Base-by-base conservation (phyloP, 768 basidiomycete genomes). In the Xerocomellus amylosporus region DNA sequence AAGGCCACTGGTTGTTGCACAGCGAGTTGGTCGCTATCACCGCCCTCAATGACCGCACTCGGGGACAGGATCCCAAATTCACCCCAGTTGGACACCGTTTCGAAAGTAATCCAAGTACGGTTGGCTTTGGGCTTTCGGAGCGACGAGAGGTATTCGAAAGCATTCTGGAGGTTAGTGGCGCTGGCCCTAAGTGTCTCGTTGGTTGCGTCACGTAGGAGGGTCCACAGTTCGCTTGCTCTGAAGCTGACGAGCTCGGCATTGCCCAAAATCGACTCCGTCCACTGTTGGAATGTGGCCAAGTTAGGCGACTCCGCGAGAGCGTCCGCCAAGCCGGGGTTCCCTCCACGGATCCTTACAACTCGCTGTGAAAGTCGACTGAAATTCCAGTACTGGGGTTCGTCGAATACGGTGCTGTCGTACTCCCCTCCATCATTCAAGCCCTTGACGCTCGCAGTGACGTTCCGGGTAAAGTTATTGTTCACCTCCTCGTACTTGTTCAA, bases 381-480 rank as follows among this genome's bases (percentile, higher is more conserved):
- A 19, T 22, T 39, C 43, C 19, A 28, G 15, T 47, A 47, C 20
- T 55, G 54, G 24, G 24, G 10, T 42, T 53, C 55, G 2, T 5
- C 2, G 39, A 53, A 41, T 24, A 56, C 51, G 13, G 31, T n/a
- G 13, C 5, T 5, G 12, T 56, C 55, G 8, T 30, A 56, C 28
- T 42, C 9, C 5, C 55, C 55, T 30, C 55, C 55, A 9, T 36
- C 33, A 19, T 56, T 53, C 51, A 56, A 46, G 19, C 55, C 55
- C 39, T 31, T 41, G 19, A 56, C 49, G 13, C 54, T 55, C 8
- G 54, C 54, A 51, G 54, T 52, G 38, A 56, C 51, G 19, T 56
- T 10, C 26, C 39, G 28, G n/a, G 5, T 15, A 15, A 53, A 53
- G 19, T 53, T 56, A 2, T 24, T 19, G 34, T 56, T 56, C 24